Conservation (phyloP, 78 protist species). For the Monocercomonoides exilis region DNA sequence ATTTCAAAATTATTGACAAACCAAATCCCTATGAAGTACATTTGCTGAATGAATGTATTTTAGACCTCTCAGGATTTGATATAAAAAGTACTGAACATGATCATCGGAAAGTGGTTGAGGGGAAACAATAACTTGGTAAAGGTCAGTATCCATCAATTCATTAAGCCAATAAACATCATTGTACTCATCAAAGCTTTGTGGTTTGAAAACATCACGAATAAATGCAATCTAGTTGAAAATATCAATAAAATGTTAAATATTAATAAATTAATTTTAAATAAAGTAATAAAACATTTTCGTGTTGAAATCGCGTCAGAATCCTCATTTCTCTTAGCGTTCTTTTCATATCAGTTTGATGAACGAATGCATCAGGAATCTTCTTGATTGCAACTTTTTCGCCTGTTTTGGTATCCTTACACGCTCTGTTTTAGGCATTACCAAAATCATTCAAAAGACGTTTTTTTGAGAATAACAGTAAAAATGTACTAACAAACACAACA, state of each 20-base stretch:
- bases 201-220: slow-evolving; percentile 21
- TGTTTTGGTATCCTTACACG: slow-evolving; percentile 8
- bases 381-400: slow-evolving; percentile 80
- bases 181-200: slow-evolving; percentile 4
- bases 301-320: slow-evolving; percentile 59
- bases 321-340: slow-evolving; percentile 90
- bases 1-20: background rate
- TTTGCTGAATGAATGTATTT: slow-evolving; percentile 83
- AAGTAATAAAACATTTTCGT: slow-evolving; percentile 50
- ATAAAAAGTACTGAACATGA: slow-evolving; percentile 87
- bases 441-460: no score
- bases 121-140: slow-evolving; percentile 73
- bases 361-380: slow-evolving; percentile 75
- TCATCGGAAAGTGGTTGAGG: slow-evolving; percentile 78
- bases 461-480: background rate
- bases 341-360: slow-evolving; percentile 72
- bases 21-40: slow-evolving; percentile 44
- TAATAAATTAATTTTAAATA: background rate
- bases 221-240: background rate
- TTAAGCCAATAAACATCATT: slow-evolving; percentile 68
- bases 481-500: background rate
- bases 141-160: slow-evolving; percentile 92
- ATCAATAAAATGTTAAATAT: background rate
- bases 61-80: slow-evolving; percentile 82
- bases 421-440: background rate